These are phyloP conservation scores for Volvox africanus DNA, from an alignment of 139 green algal genomes.

Conservation along the genomic window DNA sequence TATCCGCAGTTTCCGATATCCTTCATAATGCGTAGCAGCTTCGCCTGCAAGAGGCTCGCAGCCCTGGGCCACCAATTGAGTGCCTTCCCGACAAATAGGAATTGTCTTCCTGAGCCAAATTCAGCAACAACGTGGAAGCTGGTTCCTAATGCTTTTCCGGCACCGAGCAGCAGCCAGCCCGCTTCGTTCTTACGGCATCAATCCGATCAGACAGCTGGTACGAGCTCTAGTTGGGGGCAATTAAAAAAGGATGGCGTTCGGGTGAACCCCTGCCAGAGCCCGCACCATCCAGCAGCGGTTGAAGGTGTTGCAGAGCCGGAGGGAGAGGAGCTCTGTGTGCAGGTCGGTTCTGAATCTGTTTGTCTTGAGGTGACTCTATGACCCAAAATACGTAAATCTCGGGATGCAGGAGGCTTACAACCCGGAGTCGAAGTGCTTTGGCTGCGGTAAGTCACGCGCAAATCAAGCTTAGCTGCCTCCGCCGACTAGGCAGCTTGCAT, in stretches of 20 bases:
- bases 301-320: conserved; percentile 67
- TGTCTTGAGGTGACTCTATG: not conserved
- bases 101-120: not conserved
- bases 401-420: conserved; percentile 73
- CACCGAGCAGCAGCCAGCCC: not conserved
- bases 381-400: not conserved
- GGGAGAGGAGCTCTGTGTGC: conserved; percentile 71
- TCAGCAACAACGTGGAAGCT: not conserved
- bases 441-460: conserved; percentile 73
- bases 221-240: not conserved
- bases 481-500: not conserved
- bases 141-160: not conserved
- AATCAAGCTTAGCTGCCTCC: not conserved
- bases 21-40: not conserved
- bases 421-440: conserved; percentile 78
- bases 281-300: conserved; percentile 77
- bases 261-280: conserved; percentile 83
- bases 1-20: not conserved
- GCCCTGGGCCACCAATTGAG: not conserved
- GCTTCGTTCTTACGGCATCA: not conserved
- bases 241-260: not conserved
- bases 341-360: conserved; percentile 36
- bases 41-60: not conserved
- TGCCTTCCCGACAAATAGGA: not conserved
- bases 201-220: not conserved